phyloP scores from a whole-genome alignment of 23 red algal genomes.

The Pyropia haitanensis region DNA sequence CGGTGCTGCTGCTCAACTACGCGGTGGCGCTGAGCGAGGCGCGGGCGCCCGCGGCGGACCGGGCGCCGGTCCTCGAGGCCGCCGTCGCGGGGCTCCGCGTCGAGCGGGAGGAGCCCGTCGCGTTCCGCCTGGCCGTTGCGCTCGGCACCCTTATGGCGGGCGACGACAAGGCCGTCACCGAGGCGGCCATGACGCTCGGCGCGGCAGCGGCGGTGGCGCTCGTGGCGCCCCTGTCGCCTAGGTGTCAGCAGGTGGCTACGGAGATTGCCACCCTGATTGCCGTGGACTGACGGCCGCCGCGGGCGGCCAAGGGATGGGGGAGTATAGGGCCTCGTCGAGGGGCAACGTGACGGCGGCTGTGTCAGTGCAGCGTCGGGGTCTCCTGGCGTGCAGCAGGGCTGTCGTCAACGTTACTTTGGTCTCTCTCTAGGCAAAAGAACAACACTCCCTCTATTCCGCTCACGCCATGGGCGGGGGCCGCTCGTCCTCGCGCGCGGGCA shows the following conservation, averaged over 20 bases:
- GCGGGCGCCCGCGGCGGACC: conserved; percentile 22
- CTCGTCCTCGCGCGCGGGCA: too few species aligned
- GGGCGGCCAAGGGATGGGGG: too few species aligned
- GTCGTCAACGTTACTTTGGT: too few species aligned
- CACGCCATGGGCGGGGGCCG: too few species aligned
- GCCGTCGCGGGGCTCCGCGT: conserved; percentile 1
- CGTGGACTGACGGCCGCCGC: neutral
- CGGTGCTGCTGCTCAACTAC: conserved; percentile 48
- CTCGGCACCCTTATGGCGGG: conserved; percentile 53
- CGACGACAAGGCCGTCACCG: conserved; percentile 16
- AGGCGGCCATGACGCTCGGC: conserved; percentile 24
- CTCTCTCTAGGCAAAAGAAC: too few species aligned
- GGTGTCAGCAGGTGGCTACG: conserved; percentile 43
- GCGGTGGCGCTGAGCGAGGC: conserved; percentile 32
- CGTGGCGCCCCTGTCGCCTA: conserved; percentile 33
- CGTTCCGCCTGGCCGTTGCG: conserved; percentile 34
- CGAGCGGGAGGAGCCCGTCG: conserved; percentile 37
- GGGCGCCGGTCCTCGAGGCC: conserved; percentile 9
- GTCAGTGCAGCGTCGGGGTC: too few species aligned
- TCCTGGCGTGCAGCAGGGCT: too few species aligned
- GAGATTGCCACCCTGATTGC: conserved; percentile 47
- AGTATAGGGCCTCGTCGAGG: too few species aligned
- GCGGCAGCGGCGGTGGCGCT: conserved; percentile 33
- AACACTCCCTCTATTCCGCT: too few species aligned
- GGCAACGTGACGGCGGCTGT: too few species aligned